Evolutionary conservation across 2,329 filamentous ascomycete genomes (phyloP).

Genomic region (Clonostachys byssicola): DNA sequence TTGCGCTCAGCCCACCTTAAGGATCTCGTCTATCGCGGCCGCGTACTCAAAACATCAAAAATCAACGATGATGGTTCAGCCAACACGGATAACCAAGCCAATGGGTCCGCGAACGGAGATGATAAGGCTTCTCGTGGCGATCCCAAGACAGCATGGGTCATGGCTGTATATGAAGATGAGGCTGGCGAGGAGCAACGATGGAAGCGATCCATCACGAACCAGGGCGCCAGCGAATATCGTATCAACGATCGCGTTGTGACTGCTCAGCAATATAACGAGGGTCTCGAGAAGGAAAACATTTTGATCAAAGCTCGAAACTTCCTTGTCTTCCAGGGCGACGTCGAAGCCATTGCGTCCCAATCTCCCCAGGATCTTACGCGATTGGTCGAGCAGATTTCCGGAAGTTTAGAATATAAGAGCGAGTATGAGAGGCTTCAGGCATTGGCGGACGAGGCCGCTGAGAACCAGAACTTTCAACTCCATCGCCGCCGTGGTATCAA

Average conservation of each 20-base stretch:
- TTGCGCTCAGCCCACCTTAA: slow-evolving; percentile 89
- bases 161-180: slow-evolving; percentile 98
- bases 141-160: slow-evolving; percentile 95
- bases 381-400: slow-evolving; percentile 95
- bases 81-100: slow-evolving; percentile 54
- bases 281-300: slow-evolving; percentile 90
- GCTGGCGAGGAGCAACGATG: slow-evolving; percentile 91
- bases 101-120: slow-evolving; percentile 57
- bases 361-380: slow-evolving; percentile 90
- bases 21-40: slow-evolving; percentile 93
- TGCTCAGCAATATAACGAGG: slow-evolving; percentile 89
- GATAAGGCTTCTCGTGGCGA: slow-evolving; percentile 70
- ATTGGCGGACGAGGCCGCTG: slow-evolving; percentile 79
- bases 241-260: slow-evolving; percentile 91
- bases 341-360: slow-evolving; percentile 94
- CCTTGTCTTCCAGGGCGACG: slow-evolving; percentile 95
- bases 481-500: slow-evolving; percentile 91
- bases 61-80: slow-evolving; percentile 89
- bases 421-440: slow-evolving; percentile 90
- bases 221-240: slow-evolving; percentile 88
- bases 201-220: slow-evolving; percentile 90
- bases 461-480: slow-evolving; percentile 85
- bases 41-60: slow-evolving; percentile 86
- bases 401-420: slow-evolving; percentile 88
- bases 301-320: slow-evolving; percentile 98